A percentile compares a stretch with the other conserved stretches of the same genome.
phyloP scores from a whole-genome alignment of 805 yeast genomes.

The Saturnispora bothae region DNA sequence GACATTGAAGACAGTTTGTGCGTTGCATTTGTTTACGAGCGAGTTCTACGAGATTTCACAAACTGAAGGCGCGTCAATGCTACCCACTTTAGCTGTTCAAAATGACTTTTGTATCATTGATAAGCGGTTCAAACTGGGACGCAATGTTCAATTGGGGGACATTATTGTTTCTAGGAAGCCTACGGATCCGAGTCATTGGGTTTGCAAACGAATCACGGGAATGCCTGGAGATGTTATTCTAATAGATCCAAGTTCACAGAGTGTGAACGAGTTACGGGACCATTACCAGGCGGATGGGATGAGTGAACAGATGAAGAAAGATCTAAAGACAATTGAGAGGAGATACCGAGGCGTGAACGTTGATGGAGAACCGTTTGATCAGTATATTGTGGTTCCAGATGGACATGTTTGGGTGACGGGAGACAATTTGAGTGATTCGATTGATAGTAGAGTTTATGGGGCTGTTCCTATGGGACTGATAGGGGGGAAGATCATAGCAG shows the following conservation, averaged over 20 bases:
- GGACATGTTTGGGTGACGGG: constrained; percentile 99
- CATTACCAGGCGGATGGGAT: constrained; percentile 2
- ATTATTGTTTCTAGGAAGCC: constrained; percentile 84
- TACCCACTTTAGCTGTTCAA: constrained; percentile 70
- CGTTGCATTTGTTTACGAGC: constrained; percentile 41
- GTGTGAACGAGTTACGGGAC: constrained; percentile 27
- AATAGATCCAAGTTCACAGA: constrained; percentile 65
- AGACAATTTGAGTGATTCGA: constrained; percentile 76
- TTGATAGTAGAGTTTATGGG: constrained; percentile 84
- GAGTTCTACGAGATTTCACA: constrained; percentile 29
- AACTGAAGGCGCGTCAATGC: constrained; percentile 90
- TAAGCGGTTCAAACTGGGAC: constrained; percentile 54
- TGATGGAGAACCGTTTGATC: constrained; percentile 26
- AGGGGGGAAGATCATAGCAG: constrained; percentile 78
- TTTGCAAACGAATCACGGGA: constrained; percentile 89
- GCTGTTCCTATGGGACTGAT: constrained; percentile 84
- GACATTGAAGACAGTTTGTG: constrained; percentile 51
- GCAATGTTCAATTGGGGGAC: constrained; percentile 69
- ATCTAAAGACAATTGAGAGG: constrained; percentile 3
- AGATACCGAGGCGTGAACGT: constrained; percentile 12
- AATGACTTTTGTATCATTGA: constrained; percentile 74
- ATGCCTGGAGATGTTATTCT: constrained; percentile 88
- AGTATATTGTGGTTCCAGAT: constrained; percentile 69
- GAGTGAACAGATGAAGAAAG: background rate
- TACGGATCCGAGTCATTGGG: constrained; percentile 72